Conservation (phyloP, 164 flowering plant genomes). For the Chimonanthus praecox region DNA sequence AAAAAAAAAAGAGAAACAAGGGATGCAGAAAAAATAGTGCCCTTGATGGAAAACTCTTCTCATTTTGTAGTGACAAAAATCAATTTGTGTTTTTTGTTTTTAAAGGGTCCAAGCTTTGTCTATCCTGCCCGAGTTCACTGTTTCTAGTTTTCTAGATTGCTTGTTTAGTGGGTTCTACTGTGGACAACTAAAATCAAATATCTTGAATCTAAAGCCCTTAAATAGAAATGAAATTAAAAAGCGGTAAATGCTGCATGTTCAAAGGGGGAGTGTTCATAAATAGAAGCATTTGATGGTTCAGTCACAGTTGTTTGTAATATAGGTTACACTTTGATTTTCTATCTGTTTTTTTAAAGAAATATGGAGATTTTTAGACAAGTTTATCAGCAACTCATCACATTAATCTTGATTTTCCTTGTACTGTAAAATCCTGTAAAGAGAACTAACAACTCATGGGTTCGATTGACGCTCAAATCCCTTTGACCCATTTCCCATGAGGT, state of each 20-base stretch:
- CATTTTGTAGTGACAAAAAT: no score
- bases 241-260: neutral
- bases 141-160: neutral
- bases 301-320: neutral
- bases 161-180: neutral
- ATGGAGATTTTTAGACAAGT: neutral
- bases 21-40: no score
- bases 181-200: neutral
- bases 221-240: neutral
- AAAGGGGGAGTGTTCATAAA: neutral
- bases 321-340: neutral
- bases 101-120: no score
- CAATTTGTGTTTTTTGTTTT: no score
- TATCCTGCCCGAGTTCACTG: no score
- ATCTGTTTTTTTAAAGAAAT: no score
- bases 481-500: no score
- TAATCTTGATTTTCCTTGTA: neutral
- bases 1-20: no score
- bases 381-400: neutral
- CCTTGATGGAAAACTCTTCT: no score
- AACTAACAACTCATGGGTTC: no score
- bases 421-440: no score
- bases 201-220: neutral
- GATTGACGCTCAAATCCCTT: no score
- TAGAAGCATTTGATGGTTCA: neutral